Percentiles rank a stretch among this genome's conserved stretches.
Evolutionary conservation across 441 rosid species (phyloP).

Genomic region (Pelargonium fulgidum): DNA sequence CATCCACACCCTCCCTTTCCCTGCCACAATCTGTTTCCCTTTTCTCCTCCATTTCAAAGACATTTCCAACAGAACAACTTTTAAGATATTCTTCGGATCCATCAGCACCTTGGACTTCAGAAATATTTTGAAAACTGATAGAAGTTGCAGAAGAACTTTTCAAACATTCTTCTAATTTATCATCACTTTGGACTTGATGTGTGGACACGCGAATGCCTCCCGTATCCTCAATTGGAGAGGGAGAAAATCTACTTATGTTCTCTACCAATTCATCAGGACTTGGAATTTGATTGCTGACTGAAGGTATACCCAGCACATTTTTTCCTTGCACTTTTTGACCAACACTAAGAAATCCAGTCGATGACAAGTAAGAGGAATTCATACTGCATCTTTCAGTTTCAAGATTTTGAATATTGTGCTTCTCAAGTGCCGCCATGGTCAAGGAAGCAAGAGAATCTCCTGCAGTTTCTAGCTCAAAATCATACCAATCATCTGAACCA

Average conservation of each 20-base stretch:
- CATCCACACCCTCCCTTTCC: neutral
- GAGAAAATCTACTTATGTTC: constrained; percentile 19
- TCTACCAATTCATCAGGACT: constrained; percentile 25
- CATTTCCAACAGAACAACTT: constrained; percentile 26
- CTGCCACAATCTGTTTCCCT: constrained; percentile 21
- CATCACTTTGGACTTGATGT: constrained; percentile 30
- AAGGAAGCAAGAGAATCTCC: constrained; percentile 33
- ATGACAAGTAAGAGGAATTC: constrained; percentile 18
- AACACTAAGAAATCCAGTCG: constrained; percentile 18
- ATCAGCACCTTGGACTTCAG: constrained; percentile 25
- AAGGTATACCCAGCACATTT: constrained; percentile 22
- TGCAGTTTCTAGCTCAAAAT: constrained; percentile 62
- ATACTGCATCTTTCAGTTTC: constrained; percentile 25
- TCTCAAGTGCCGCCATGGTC: constrained; percentile 27
- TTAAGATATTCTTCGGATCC: constrained; percentile 26
- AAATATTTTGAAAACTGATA: constrained; percentile 16
- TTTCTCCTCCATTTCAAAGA: constrained; percentile 34
- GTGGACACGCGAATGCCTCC: constrained; percentile 33
- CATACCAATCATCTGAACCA: constrained; percentile 87
- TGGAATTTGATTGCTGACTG: constrained; percentile 23
- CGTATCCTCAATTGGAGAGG: constrained; percentile 26
- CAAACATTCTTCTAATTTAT: constrained; percentile 21
- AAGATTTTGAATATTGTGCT: constrained; percentile 23
- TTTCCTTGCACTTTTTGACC: constrained; percentile 28
- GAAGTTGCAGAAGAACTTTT: constrained; percentile 13